A percentile compares a stretch with the other conserved stretches of the same genome.
Conservation (phyloP, 2,329 filamentous ascomycete genomes). For the Atkinsonella texensis region DNA sequence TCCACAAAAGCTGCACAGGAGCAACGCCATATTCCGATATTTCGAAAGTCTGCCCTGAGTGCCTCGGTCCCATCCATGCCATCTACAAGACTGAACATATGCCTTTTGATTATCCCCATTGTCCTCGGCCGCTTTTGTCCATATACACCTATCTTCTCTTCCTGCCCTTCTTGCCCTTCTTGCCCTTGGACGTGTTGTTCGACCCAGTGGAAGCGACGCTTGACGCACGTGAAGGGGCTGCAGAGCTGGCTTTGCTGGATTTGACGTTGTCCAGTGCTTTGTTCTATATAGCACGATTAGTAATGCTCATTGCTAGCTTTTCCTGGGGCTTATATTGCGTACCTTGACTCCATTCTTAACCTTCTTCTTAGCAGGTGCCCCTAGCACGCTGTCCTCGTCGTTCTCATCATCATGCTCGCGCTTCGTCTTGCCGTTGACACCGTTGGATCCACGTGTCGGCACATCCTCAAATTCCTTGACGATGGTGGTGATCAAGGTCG, state of each 20-base stretch:
- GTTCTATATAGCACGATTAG: slow-evolving; percentile 46
- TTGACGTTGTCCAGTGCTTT: slow-evolving; percentile 89
- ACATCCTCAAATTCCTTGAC: slow-evolving; percentile 83
- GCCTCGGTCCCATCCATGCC: not conserved
- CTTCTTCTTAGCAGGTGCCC: slow-evolving; percentile 80
- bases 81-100: slow-evolving; percentile 1
- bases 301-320: slow-evolving; percentile 1
- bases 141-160: slow-evolving; percentile 17
- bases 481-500: slow-evolving; percentile 86
- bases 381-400: slow-evolving; percentile 69
- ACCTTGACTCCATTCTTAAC: slow-evolving; percentile 82
- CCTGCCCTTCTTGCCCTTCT: slow-evolving; percentile 26
- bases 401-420: slow-evolving; percentile 71
- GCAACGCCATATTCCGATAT: slow-evolving; percentile 6
- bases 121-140: not conserved
- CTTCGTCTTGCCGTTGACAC: slow-evolving; percentile 57
- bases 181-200: slow-evolving; percentile 33
- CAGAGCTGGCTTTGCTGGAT: slow-evolving; percentile 63
- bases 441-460: slow-evolving; percentile 41
- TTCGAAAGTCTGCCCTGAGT: not conserved
- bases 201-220: slow-evolving; percentile 73
- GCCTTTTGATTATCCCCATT: not conserved
- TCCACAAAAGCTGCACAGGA: slow-evolving; percentile 1
- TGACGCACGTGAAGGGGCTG: slow-evolving; percentile 69
- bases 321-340: slow-evolving; percentile 10